Conservation (phyloP, 1,284 basidiomycete species). For the Cryptococcus sp. region DNA sequence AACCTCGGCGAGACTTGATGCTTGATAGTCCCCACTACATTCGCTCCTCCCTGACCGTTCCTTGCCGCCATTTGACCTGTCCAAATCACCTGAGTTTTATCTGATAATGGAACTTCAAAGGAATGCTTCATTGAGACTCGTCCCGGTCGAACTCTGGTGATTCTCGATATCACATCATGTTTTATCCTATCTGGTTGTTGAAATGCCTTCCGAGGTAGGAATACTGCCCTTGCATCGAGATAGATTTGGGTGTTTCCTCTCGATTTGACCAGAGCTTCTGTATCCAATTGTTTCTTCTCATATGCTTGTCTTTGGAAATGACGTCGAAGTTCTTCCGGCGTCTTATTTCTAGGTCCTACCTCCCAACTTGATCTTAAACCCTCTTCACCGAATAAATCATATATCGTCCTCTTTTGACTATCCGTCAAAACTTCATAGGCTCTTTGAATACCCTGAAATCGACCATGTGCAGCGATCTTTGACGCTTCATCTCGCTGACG, state of each 20-base stretch:
- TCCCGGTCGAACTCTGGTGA: conserved; percentile 30
- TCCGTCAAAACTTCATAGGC: conserved; percentile 50
- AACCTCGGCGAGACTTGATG: conserved; percentile 51
- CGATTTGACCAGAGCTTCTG: conserved; percentile 51
- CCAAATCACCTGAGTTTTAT: conserved; percentile 36
- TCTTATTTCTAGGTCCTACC: conserved; percentile 47
- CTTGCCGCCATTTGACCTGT: conserved; percentile 47
- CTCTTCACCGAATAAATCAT: conserved; percentile 54
- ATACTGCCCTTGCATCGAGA: conserved; percentile 43
- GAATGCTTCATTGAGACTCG: conserved; percentile 44
- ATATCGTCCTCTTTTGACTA: conserved; percentile 50
- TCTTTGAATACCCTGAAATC: conserved; percentile 40
- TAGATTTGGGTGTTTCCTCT: conserved; percentile 43
- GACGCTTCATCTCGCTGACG: conserved; percentile 48
- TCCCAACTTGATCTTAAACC: conserved; percentile 52
- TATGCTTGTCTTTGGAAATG: conserved; percentile 49
- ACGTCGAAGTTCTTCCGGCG: conserved; percentile 46
- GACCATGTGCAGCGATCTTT: conserved; percentile 28
- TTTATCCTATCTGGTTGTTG: conserved; percentile 27
- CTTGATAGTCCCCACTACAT: conserved; percentile 50
- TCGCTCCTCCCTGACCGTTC: conserved; percentile 48
- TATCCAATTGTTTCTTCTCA: conserved; percentile 47
- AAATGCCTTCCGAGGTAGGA: conserved; percentile 32
- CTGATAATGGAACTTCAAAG: conserved; percentile 41
- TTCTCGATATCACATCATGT: conserved; percentile 32